Percentiles rank a stretch among this genome's conserved stretches.
phyloP scores from a whole-genome alignment of 306 rosid genomes.

The Astragalus membranaceus region DNA sequence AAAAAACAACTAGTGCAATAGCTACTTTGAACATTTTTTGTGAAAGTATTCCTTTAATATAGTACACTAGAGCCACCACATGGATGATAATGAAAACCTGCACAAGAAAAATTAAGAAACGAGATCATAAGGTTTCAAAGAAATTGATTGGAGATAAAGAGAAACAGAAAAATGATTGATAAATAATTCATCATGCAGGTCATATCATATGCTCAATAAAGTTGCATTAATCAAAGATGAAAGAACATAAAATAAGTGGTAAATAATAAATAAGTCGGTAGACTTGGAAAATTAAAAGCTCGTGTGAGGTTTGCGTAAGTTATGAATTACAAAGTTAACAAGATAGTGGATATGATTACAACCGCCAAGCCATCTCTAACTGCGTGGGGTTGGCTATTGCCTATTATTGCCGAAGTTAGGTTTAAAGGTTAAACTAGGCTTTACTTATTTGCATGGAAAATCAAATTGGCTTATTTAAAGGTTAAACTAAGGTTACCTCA shows the following conservation, averaged over 20 bases:
- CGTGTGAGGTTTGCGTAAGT: background rate
- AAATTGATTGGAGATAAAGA: conserved; percentile 6
- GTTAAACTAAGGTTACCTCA: too few relatives aligned
- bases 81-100: conserved; percentile 96
- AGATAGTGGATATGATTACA: background rate
- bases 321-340: background rate
- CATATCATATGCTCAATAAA: too few relatives aligned
- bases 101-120: conserved; percentile 21
- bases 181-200: too few relatives aligned
- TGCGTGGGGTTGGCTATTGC: background rate
- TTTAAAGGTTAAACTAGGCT: background rate
- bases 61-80: conserved; percentile 92
- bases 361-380: background rate
- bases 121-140: conserved; percentile 16
- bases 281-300: background rate
- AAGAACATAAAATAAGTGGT: too few relatives aligned
- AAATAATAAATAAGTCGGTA: too few relatives aligned
- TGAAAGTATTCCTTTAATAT: conserved; percentile 82
- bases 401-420: background rate
- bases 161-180: background rate
- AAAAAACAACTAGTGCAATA: conserved; percentile 68
- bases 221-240: too few relatives aligned
- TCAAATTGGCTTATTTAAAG: background rate
- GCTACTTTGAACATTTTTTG: conserved; percentile 95
- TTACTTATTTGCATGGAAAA: background rate